These are phyloP conservation scores for Arthrobotrys megalospora DNA, from an alignment of 2,329 filamentous ascomycete genomes.

Conservation along the genomic window DNA sequence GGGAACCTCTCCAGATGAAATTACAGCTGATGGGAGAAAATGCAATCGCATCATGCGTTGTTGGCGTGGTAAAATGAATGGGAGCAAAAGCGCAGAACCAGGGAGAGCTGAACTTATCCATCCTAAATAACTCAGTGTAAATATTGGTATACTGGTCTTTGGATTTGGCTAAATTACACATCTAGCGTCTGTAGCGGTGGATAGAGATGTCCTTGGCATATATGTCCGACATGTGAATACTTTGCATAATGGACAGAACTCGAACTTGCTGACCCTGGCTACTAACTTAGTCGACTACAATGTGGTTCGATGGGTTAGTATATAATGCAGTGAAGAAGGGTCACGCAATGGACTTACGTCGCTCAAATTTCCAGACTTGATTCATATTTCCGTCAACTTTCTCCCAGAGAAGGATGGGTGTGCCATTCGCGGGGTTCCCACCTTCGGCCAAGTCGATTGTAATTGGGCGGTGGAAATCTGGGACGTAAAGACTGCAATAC, in stretches of 20 bases:
- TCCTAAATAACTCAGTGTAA: background rate
- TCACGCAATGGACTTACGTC: background rate
- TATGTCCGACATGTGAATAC: too few relatives aligned
- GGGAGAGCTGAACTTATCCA: background rate
- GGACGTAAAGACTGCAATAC: conserved; percentile 9
- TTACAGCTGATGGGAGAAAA: background rate
- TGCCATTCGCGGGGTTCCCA: conserved; percentile 11
- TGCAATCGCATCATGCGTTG: conserved; percentile 4
- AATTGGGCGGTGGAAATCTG: conserved; percentile 15
- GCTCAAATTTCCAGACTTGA: conserved; percentile 18
- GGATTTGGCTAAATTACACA: too few relatives aligned
- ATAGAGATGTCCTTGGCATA: too few relatives aligned
- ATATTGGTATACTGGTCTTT: background rate
- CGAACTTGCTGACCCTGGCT: too few relatives aligned
- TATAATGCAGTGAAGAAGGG: background rate
- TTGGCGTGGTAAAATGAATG: conserved; percentile 7
- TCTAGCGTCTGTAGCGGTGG: too few relatives aligned
- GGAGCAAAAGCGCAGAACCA: background rate
- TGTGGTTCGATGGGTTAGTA: background rate
- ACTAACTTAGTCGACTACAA: background rate
- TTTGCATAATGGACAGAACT: too few relatives aligned
- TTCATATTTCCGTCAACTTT: conserved; percentile 6
- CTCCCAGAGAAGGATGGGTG: conserved; percentile 12
- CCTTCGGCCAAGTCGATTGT: conserved; percentile 8
- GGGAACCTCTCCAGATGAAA: background rate